phyloP scores from a whole-genome alignment of 176 grass and related monocot genomes.

The Oryza glaberrima region DNA sequence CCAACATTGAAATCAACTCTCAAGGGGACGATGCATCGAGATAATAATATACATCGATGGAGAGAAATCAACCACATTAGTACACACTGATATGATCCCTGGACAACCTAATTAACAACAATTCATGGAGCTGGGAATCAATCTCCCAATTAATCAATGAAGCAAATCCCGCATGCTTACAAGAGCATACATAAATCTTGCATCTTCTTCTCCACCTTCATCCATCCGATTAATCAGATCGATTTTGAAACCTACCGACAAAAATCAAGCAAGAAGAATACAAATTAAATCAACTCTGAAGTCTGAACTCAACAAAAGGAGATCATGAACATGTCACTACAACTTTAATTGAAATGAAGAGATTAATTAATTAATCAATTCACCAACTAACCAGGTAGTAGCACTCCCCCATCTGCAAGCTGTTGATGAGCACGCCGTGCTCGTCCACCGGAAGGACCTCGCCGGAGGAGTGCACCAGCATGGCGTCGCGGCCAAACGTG shows the following conservation, averaged over 20 bases:
- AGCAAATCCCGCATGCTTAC: constrained; percentile 18
- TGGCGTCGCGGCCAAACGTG: constrained; percentile 41
- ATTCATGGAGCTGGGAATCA: neutral
- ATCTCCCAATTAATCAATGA: constrained; percentile 13
- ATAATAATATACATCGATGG: constrained; percentile 43
- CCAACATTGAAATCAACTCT: constrained; percentile 34
- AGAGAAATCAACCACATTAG: constrained; percentile 14
- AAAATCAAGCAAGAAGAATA: neutral
- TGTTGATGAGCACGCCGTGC: constrained; percentile 55
- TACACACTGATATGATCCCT: constrained; percentile 23
- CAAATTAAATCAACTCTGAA: neutral
- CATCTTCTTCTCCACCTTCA: constrained; percentile 22
- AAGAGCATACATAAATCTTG: constrained; percentile 22
- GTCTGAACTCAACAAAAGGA: neutral
- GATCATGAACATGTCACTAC: neutral
- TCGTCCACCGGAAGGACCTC: constrained; percentile 57
- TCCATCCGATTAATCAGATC: constrained; percentile 32
- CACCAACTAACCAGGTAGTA: constrained; percentile 52
- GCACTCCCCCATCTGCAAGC: constrained; percentile 68
- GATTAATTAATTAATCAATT: neutral
- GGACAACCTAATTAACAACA: neutral
- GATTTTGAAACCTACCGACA: constrained; percentile 43
- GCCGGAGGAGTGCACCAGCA: constrained; percentile 68
- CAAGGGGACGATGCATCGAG: constrained; percentile 33
- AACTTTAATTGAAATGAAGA: neutral